Base-by-base conservation (phyloP, 148 eudicot species). In the Silene latifolia region DNA sequence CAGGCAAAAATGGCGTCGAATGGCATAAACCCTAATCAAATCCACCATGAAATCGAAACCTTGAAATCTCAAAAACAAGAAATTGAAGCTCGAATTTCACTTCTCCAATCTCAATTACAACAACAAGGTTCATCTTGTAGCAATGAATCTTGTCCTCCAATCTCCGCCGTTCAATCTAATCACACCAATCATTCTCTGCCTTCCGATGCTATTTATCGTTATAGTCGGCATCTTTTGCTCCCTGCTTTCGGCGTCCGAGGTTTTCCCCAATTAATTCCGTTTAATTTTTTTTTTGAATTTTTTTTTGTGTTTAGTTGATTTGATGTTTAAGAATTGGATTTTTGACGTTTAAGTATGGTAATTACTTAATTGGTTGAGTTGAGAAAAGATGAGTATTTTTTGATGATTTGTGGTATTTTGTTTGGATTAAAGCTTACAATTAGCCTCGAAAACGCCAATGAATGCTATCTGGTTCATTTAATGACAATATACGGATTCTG, bases 241-340 rank as follows among this genome's bases (percentile, higher is more conserved):
- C 96, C 96, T 74, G 85, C 92, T 17, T 95, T 95, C 39, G 98
- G 93, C 4, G 92, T 95, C 82, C 83, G 83, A 88, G 97, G 97
- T 92, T 76, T 73, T 23, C 21, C 61, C 18, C 5, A 39, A 21
- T 25, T 59, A 53, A n/a, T 25, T n/a, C 19, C n/a, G 8, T 54
- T 57, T 9, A 46, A 17, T 44, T 69, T 54, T 54, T 7, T 39
- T 8, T 7, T 39, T 39, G 9, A 39, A 4, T 39, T 39, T 39
- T 0, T 39, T 39, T 7, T 39, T 39, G 44, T 7, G 1, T 39
- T 39, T 39, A 39, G 9, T 39, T 39, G 6, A 0, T 32, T 2
- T 32, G 35, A 32, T 32, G 35, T 32, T 32, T 32, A 4, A 32
- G 35, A 32, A 32, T 39, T 39, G 2, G 9, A 39, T 39, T 39